phyloP scores from a whole-genome alignment of 1,284 basidiomycete species.

The Moniliella sp. region DNA sequence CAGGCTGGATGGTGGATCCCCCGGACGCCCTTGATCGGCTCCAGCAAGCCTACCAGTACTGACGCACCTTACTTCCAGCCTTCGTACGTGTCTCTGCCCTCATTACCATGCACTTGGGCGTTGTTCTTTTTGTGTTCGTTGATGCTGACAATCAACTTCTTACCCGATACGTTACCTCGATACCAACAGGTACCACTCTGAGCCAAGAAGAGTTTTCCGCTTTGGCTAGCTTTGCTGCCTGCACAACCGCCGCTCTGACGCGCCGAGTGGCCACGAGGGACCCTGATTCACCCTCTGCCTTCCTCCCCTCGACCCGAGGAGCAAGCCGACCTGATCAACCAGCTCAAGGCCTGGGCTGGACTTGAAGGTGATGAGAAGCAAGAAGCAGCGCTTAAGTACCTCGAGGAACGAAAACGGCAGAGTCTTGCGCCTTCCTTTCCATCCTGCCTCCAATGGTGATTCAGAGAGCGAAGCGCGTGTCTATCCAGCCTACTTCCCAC shows the following conservation, averaged over 20 bases:
- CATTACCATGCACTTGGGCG: too few relatives aligned
- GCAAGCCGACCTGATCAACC: constrained; percentile 12
- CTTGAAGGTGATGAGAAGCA: constrained; percentile 22
- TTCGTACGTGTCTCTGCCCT: too few relatives aligned
- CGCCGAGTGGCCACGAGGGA: too few relatives aligned
- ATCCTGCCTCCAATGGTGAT: not conserved
- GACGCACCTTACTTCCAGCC: too few relatives aligned
- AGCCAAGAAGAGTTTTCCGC: not conserved
- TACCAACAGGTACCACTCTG: not conserved
- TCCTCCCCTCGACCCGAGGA: constrained; percentile 10
- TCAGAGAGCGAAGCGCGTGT: constrained; percentile 3
- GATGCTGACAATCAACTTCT: too few relatives aligned
- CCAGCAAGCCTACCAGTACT: too few relatives aligned
- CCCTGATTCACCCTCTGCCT: too few relatives aligned
- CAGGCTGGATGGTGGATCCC: constrained; percentile 23
- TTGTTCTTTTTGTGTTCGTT: too few relatives aligned
- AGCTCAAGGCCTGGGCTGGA: constrained; percentile 21
- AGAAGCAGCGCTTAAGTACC: constrained; percentile 10
- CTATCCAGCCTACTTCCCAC: constrained; percentile 15
- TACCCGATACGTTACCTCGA: too few relatives aligned
- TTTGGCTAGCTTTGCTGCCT: not conserved
- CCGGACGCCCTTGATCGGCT: too few relatives aligned
- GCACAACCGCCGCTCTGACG: not conserved
- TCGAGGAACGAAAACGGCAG: too few relatives aligned
- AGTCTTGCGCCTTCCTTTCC: constrained; percentile 5